Evolutionary conservation across 768 basidiomycete species (phyloP).

Genomic region (Paxillus rubicundulus): DNA sequence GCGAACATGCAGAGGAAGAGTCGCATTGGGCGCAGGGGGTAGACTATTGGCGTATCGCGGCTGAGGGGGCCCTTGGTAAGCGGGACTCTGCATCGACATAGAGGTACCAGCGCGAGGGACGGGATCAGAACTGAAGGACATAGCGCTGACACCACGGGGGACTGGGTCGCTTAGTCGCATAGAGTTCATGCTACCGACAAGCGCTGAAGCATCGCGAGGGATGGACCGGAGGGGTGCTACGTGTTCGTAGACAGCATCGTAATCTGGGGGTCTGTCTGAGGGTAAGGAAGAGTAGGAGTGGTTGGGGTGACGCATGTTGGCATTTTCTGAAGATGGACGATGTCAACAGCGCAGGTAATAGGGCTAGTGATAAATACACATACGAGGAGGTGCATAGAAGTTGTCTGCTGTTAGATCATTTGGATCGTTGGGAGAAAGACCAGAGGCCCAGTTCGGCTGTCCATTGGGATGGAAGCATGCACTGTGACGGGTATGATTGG

Average conservation of each 20-base stretch:
- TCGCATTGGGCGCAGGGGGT: slow-evolving; percentile 29
- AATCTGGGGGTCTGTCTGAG: slow-evolving; percentile 35
- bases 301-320: slow-evolving; percentile 45
- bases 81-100: slow-evolving; percentile 45
- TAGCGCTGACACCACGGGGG: slow-evolving; percentile 29
- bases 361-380: slow-evolving; percentile 6
- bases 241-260: slow-evolving; percentile 25
- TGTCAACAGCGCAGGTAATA: slow-evolving; percentile 8
- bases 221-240: slow-evolving; percentile 35
- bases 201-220: slow-evolving; percentile 40
- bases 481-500: not conserved
- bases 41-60: slow-evolving; percentile 44
- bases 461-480: slow-evolving; percentile 1
- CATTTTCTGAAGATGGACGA: slow-evolving; percentile 12
- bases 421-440: slow-evolving; percentile 3
- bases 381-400: slow-evolving; percentile 23
- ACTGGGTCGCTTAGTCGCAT: slow-evolving; percentile 49
- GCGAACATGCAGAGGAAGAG: slow-evolving; percentile 18
- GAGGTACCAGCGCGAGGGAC: slow-evolving; percentile 56
- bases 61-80: slow-evolving; percentile 30
- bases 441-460: slow-evolving; percentile 7
- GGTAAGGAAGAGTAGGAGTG: slow-evolving; percentile 47
- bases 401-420: slow-evolving; percentile 6
- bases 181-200: slow-evolving; percentile 51
- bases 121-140: slow-evolving; percentile 39